Evolutionary conservation across 202 grass and related monocot genomes (phyloP).

Genomic region (Zizania palustris): DNA sequence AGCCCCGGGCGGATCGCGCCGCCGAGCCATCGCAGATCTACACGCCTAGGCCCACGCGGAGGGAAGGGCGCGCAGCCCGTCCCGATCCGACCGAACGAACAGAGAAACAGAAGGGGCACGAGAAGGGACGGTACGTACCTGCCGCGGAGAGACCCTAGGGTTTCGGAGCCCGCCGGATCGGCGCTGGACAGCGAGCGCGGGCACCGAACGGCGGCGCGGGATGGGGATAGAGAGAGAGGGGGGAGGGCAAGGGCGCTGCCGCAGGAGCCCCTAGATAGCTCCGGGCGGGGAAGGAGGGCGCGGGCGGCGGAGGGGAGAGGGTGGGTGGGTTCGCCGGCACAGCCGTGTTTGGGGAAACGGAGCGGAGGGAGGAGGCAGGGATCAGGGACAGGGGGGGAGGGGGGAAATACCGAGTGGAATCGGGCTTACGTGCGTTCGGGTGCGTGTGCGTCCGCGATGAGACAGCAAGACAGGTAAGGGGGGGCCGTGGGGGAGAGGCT

Average conservation of each 20-base stretch:
- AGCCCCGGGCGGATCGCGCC: constrained; percentile 14
- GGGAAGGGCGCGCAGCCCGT: not conserved
- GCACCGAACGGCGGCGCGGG: not conserved
- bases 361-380: too few relatives aligned
- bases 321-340: too few relatives aligned
- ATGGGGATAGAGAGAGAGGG: not conserved
- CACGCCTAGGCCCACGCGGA: not conserved
- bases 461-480: too few relatives aligned
- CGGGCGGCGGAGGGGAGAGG: not conserved
- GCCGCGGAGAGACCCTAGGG: constrained; percentile 35
- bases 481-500: too few relatives aligned
- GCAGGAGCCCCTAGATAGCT: not conserved
- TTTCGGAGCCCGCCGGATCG: constrained; percentile 37
- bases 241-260: too few relatives aligned
- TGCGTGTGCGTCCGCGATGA: too few relatives aligned
- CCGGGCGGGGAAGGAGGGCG: not conserved
- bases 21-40: constrained; percentile 40
- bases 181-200: not conserved
- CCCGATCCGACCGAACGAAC: constrained; percentile 27
- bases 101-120: not conserved
- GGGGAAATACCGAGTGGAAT: too few relatives aligned
- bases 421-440: too few relatives aligned
- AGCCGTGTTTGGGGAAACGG: too few relatives aligned
- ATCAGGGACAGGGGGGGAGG: too few relatives aligned
- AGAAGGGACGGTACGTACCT: constrained; percentile 10